phyloP scores from a whole-genome alignment of 2,329 filamentous ascomycete genomes.

The Epichloe glyceriae region DNA sequence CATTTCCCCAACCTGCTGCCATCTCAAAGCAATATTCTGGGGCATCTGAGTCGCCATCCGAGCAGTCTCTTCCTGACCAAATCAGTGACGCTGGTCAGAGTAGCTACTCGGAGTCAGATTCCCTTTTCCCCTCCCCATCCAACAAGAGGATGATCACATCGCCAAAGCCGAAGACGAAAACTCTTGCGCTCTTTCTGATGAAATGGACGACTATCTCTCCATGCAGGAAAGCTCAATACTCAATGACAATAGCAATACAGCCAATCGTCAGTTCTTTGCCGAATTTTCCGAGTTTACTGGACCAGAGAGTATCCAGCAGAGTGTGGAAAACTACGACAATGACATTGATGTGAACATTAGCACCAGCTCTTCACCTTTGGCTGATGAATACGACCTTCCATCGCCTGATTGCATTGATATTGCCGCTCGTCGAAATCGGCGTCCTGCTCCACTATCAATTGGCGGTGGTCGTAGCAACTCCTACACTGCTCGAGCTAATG shows the following conservation, averaged over 20 bases:
- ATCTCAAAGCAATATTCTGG: conserved; percentile 8
- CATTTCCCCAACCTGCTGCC: conserved; percentile 21
- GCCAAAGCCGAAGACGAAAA: conserved; percentile 6
- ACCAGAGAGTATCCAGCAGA: background rate
- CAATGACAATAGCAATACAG: conserved; percentile 3
- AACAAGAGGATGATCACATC: background rate
- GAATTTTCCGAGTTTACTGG: conserved; percentile 2
- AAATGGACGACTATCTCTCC: conserved; percentile 10
- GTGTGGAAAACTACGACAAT: conserved; percentile 1
- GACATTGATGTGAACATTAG: background rate
- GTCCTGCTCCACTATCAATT: conserved; percentile 32
- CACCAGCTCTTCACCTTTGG: conserved; percentile 5
- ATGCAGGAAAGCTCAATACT: conserved; percentile 6
- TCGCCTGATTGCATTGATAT: conserved; percentile 40
- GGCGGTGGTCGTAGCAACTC: conserved; percentile 30
- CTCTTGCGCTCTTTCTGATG: conserved; percentile 6
- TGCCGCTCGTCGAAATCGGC: conserved; percentile 36
- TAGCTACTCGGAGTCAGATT: conserved; percentile 14
- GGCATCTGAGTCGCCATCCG: conserved; percentile 8
- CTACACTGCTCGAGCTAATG: conserved; percentile 33
- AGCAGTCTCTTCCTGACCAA: conserved; percentile 9
- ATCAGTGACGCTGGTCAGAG: conserved; percentile 16
- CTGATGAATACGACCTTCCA: conserved; percentile 22
- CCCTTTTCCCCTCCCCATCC: conserved; percentile 3
- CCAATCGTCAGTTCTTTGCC: conserved; percentile 2